These are phyloP conservation scores for Capsella bursapastoris DNA, from an alignment of 345 rosid genomes.

Conservation along the genomic window DNA sequence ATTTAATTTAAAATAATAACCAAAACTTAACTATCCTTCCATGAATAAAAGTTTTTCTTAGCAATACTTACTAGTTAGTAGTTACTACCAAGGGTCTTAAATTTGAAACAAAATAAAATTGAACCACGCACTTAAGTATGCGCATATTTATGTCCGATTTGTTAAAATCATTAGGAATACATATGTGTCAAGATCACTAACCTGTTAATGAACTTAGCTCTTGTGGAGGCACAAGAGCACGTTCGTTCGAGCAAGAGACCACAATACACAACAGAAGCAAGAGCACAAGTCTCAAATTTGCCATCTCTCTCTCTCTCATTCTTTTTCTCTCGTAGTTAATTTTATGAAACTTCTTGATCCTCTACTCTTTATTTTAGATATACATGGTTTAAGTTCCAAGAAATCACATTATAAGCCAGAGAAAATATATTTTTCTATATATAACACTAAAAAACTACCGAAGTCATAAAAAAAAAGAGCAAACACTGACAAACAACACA, in stretches of 20 bases:
- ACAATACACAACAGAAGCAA: not conserved
- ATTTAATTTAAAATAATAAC: no score
- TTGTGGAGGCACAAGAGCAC: slow-evolving; percentile 19
- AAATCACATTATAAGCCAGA: not conserved
- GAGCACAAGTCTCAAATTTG: not conserved
- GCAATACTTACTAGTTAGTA: no score
- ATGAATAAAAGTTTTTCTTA: no score
- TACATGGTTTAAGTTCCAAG: not conserved
- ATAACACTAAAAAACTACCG: no score
- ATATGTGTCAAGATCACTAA: not conserved
- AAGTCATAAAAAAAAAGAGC: not conserved
- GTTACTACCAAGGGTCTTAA: no score
- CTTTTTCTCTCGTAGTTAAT: not conserved
- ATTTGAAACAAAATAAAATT: no score
- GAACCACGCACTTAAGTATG: not conserved
- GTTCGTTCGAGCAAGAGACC: not conserved
- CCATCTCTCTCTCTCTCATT: slow-evolving; percentile 4
- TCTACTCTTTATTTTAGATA: not conserved
- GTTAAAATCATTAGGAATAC: not conserved
- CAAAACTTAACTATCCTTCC: no score
- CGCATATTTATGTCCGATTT: not conserved
- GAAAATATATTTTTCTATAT: not conserved
- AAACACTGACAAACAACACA: not conserved
- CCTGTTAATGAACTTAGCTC: not conserved
- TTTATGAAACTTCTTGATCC: not conserved